Percentiles rank a stretch among this genome's conserved stretches.
These are phyloP conservation scores for Starmera quercuum DNA, from an alignment of 805 yeast species.

Conservation along the genomic window DNA sequence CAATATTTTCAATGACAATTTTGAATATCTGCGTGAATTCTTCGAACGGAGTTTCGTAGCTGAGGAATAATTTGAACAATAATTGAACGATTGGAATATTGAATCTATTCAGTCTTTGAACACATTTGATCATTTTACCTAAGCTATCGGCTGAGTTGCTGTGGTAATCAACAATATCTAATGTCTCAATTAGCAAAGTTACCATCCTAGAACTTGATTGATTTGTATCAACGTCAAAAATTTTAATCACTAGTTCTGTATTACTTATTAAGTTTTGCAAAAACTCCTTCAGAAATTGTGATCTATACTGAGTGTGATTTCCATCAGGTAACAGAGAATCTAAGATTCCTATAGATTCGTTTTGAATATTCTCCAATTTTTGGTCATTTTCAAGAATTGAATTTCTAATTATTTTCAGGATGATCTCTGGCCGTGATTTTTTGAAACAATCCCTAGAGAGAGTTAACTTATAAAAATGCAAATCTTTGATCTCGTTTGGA, in stretches of 20 bases:
- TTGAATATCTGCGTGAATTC: constrained; percentile 8
- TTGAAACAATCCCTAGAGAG: constrained; percentile 16
- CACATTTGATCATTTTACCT: constrained; percentile 5
- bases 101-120: constrained; percentile 27
- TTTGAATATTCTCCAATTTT: constrained; percentile 11
- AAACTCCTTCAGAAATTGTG: constrained; percentile 12
- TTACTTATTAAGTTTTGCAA: constrained; percentile 11
- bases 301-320: constrained; percentile 4
- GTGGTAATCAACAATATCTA: not conserved
- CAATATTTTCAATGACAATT: constrained; percentile 5
- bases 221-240: constrained; percentile 1
- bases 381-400: constrained; percentile 8
- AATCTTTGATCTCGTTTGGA: constrained; percentile 1
- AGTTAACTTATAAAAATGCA: constrained; percentile 14
- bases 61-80: constrained; percentile 24
- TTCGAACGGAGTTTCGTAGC: constrained; percentile 4
- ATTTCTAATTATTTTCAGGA: constrained; percentile 10
- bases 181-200: constrained; percentile 3
- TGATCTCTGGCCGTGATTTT: constrained; percentile 8
- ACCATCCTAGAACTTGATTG: constrained; percentile 1
- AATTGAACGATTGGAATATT: constrained; percentile 36
- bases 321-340: constrained; percentile 13
- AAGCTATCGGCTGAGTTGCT: not conserved
- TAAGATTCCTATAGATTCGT: constrained; percentile 19
- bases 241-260: constrained; percentile 4